phyloP scores from a whole-genome alignment of 345 rosid genomes.

The Raphanus raphanistrum region DNA sequence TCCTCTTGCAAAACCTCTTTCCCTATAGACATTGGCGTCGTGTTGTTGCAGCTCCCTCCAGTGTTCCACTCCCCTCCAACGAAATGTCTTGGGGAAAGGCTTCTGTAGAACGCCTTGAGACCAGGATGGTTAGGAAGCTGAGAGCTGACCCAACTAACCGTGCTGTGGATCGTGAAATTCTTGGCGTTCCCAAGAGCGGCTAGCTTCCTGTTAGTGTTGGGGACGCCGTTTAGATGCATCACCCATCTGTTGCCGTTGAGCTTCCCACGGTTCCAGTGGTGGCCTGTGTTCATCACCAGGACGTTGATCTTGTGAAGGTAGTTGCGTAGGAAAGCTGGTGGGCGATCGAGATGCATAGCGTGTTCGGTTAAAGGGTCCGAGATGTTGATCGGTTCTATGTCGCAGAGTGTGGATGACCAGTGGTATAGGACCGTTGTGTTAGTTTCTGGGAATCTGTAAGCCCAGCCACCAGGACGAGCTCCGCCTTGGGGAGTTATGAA shows the following conservation, averaged over 20 bases:
- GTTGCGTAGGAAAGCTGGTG: conserved; percentile 64
- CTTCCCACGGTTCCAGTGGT: conserved; percentile 85
- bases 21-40: conserved; percentile 71
- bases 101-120: conserved; percentile 66
- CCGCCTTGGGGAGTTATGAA: conserved; percentile 52
- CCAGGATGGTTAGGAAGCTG: conserved; percentile 61
- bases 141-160: conserved; percentile 63
- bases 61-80: conserved; percentile 86
- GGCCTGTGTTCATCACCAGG: conserved; percentile 78
- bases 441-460: conserved; percentile 65
- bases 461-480: conserved; percentile 76
- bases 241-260: conserved; percentile 68
- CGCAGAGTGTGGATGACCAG: conserved; percentile 79
- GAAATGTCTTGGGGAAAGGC: conserved; percentile 82
- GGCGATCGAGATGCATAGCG: conserved; percentile 87
- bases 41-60: conserved; percentile 82
- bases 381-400: conserved; percentile 56
- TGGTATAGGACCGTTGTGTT: conserved; percentile 70
- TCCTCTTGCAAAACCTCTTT: conserved; percentile 67
- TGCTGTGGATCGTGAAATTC: conserved; percentile 71
- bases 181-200: conserved; percentile 64
- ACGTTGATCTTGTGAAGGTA: conserved; percentile 60
- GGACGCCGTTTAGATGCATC: conserved; percentile 64
- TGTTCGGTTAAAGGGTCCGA: conserved; percentile 50
- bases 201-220: conserved; percentile 54